These are phyloP conservation scores for Pseudogymnoascus sp. DNA, from an alignment of 2,329 filamentous ascomycete genomes.

Conservation along the genomic window DNA sequence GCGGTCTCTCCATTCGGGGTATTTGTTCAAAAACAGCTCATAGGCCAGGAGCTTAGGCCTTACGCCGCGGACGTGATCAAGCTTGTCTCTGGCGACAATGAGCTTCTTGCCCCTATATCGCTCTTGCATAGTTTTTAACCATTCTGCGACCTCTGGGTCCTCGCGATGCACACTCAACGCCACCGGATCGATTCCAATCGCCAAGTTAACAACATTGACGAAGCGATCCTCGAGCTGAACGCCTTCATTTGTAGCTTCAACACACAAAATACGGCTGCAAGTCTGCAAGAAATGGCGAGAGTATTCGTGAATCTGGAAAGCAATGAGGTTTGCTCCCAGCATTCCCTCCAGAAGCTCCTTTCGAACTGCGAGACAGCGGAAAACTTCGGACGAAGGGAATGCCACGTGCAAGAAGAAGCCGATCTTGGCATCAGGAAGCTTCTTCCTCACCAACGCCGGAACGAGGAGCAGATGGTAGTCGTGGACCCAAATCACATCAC, in stretches of 20 bases:
- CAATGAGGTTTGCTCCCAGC: slow-evolving; percentile 84
- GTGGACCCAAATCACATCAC: slow-evolving; percentile 90
- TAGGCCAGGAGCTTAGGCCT: slow-evolving; percentile 85
- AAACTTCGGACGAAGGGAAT: slow-evolving; percentile 94
- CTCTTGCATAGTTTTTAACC: slow-evolving; percentile 74
- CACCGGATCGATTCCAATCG: slow-evolving; percentile 86
- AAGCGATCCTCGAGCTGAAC: slow-evolving; percentile 89
- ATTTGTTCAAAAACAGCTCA: slow-evolving; percentile 88
- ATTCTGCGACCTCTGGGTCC: slow-evolving; percentile 66
- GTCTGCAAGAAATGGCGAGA: slow-evolving; percentile 92
- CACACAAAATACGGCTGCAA: slow-evolving; percentile 83
- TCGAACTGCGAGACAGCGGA: slow-evolving; percentile 81
- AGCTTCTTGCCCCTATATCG: slow-evolving; percentile 83
- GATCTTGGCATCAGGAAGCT: slow-evolving; percentile 87
- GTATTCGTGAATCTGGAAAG: slow-evolving; percentile 92
- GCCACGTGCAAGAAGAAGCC: slow-evolving; percentile 94
- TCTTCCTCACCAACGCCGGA: slow-evolving; percentile 81
- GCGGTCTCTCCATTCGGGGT: slow-evolving; percentile 82
- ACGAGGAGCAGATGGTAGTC: slow-evolving; percentile 92
- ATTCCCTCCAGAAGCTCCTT: slow-evolving; percentile 86
- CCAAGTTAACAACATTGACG: slow-evolving; percentile 76
- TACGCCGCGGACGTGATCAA: slow-evolving; percentile 87
- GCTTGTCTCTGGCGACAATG: slow-evolving; percentile 89
- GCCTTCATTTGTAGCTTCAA: slow-evolving; percentile 82
- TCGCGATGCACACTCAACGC: slow-evolving; percentile 66